phyloP scores from a whole-genome alignment of 1,284 basidiomycete genomes.

The Leccinum pallidistipes region DNA sequence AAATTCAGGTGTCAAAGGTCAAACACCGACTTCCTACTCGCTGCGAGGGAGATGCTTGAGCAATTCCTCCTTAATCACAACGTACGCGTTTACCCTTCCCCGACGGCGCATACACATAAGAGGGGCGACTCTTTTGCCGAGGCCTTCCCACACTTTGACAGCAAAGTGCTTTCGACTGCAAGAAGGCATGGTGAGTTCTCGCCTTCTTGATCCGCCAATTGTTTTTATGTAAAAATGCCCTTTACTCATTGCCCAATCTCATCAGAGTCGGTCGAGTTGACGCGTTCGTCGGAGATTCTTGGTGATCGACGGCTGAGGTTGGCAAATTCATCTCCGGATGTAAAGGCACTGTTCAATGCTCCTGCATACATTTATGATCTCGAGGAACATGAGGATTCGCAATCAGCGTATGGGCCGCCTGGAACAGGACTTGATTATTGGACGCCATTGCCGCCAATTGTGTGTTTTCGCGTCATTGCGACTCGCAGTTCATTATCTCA shows the following conservation, averaged over 20 bases:
- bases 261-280: conserved; percentile 74
- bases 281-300: conserved; percentile 65
- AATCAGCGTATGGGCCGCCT: conserved; percentile 52
- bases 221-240: conserved; percentile 3
- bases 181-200: conserved; percentile 59
- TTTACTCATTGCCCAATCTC: conserved; percentile 14
- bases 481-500: conserved; percentile 25
- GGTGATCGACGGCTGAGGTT: conserved; percentile 78
- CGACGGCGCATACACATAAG: conserved; percentile 71
- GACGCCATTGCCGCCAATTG: conserved; percentile 76
- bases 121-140: conserved; percentile 92
- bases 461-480: conserved; percentile 38
- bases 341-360: conserved; percentile 92
- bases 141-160: conserved; percentile 96
- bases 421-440: conserved; percentile 58
- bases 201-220: conserved; percentile 6
- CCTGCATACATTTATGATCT: conserved; percentile 75
- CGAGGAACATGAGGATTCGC: conserved; percentile 66
- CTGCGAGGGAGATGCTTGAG: conserved; percentile 90
- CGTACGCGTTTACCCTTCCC: conserved; percentile 75
- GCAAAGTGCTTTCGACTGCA: conserved; percentile 84
- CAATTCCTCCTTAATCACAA: conserved; percentile 88
- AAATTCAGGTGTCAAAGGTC: conserved; percentile 94
- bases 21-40: conserved; percentile 89
- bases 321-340: conserved; percentile 89